Conservation (phyloP, 2,329 filamentous ascomycete species). For the Waltergamsia citrina region DNA sequence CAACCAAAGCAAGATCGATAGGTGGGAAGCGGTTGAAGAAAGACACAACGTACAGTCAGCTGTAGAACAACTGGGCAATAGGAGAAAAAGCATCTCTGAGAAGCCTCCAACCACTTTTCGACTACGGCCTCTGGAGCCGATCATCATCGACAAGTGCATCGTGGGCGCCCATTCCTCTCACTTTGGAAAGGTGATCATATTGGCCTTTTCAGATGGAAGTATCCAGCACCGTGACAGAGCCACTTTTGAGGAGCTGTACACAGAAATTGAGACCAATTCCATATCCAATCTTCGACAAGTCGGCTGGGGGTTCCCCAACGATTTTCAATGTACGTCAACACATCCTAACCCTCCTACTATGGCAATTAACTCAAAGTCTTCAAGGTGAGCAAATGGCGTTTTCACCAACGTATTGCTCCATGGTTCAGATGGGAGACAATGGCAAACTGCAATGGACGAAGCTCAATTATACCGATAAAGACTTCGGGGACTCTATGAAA, state of each 20-base stretch:
- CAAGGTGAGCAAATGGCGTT: slow-evolving; percentile 49
- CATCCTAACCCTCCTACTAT: no score
- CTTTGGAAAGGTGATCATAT: slow-evolving; percentile 60
- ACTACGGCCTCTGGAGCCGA: slow-evolving; percentile 58
- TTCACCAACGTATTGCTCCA: slow-evolving; percentile 50
- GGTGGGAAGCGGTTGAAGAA: slow-evolving; percentile 71
- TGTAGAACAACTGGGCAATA: slow-evolving; percentile 63
- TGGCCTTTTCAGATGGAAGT: slow-evolving; percentile 72
- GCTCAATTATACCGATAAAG: slow-evolving; percentile 37
- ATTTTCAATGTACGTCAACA: slow-evolving; percentile 54
- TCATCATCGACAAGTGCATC: slow-evolving; percentile 61
- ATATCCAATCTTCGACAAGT: slow-evolving; percentile 66
- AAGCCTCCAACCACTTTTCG: slow-evolving; percentile 22
- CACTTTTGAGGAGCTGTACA: slow-evolving; percentile 60
- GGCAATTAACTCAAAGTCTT: slow-evolving; percentile 8
- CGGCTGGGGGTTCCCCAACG: slow-evolving; percentile 63
- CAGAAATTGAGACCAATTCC: slow-evolving; percentile 51
- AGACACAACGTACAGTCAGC: slow-evolving; percentile 61
- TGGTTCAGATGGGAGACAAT: slow-evolving; percentile 48
- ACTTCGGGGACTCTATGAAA: slow-evolving; percentile 36
- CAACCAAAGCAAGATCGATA: slow-evolving; percentile 64
- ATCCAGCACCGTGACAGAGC: slow-evolving; percentile 71
- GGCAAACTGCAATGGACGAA: slow-evolving; percentile 50
- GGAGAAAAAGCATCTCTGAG: slow-evolving; percentile 42
- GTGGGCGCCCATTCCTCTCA: slow-evolving; percentile 60